These are phyloP conservation scores for Kodamaea sagamina DNA, from an alignment of 805 yeast species.

Conservation along the genomic window DNA sequence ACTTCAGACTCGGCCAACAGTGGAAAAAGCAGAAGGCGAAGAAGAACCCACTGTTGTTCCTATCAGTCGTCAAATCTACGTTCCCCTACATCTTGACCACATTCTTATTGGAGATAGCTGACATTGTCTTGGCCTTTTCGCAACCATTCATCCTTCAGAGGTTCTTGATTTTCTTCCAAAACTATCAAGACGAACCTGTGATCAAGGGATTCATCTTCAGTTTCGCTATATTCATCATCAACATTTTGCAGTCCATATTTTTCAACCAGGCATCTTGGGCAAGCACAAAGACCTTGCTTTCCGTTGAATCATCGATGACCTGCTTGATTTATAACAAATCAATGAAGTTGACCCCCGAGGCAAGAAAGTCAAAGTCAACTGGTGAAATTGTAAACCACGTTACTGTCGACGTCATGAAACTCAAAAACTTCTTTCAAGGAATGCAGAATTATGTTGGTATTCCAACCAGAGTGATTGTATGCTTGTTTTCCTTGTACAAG, in stretches of 20 bases:
- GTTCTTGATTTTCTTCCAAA: conserved; percentile 1
- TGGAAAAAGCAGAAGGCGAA: conserved; percentile 24
- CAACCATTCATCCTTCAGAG: conserved; percentile 13
- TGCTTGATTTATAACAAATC: conserved; percentile 73
- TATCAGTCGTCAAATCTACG: conserved; percentile 15
- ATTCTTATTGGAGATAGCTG: background rate
- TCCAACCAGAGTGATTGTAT: conserved; percentile 56
- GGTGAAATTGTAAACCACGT: conserved; percentile 81
- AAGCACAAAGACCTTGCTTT: conserved; percentile 15
- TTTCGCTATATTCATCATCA: conserved; percentile 10
- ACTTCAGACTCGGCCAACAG: conserved; percentile 19
- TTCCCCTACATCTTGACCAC: conserved; percentile 9
- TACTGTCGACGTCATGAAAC: conserved; percentile 71
- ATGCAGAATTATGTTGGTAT: conserved; percentile 56
- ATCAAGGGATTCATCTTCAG: conserved; percentile 18
- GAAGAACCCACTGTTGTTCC: conserved; percentile 15
- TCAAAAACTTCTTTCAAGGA: conserved; percentile 59
- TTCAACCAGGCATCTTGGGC: conserved; percentile 22
- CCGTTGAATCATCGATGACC: conserved; percentile 55
- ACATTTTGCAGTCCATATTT: conserved; percentile 17
- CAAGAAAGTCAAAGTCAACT: conserved; percentile 59
- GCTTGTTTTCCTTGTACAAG: conserved; percentile 54
- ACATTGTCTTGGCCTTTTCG: conserved; percentile 11
- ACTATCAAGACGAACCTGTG: conserved; percentile 14
- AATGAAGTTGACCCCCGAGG: conserved; percentile 63